Conservation (phyloP, 2,329 filamentous ascomycete species). For the Hymenoscyphus salicellus region DNA sequence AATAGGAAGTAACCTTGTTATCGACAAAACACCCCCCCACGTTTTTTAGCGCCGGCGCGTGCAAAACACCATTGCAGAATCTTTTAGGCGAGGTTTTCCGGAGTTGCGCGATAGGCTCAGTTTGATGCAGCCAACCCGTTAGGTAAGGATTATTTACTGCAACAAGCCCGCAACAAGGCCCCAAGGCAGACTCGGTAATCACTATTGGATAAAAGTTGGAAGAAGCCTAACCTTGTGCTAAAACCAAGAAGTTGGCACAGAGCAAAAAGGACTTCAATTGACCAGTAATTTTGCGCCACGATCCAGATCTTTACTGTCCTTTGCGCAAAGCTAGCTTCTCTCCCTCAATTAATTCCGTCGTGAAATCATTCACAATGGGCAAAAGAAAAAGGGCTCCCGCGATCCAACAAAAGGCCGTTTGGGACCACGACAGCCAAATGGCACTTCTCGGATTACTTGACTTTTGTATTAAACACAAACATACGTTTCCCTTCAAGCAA, state of each 20-base stretch:
- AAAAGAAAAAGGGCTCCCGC: neutral
- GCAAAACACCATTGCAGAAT: too few relatives aligned
- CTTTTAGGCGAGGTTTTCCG: neutral
- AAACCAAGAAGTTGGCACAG: too few relatives aligned
- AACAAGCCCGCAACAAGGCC: neutral
- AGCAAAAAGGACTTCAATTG: too few relatives aligned
- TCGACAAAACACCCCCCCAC: neutral
- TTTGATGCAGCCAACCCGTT: neutral
- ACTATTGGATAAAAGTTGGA: neutral
- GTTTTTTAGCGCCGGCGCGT: neutral
- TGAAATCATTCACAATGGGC: neutral
- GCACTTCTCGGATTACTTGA: conserved; percentile 1
- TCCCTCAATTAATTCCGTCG: neutral
- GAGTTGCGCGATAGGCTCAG: neutral
- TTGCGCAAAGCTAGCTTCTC: neutral
- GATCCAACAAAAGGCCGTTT: neutral
- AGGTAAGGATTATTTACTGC: neutral
- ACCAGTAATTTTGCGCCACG: too few relatives aligned
- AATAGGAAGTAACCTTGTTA: neutral
- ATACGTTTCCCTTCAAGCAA: neutral
- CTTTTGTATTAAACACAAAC: conserved; percentile 1
- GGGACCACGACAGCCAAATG: neutral
- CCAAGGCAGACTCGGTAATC: neutral
- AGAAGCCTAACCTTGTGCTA: too few relatives aligned
- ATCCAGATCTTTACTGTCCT: too few relatives aligned